Percentiles rank a stretch among this genome's conserved stretches.
Conservation (phyloP, 148 eudicot genomes). For the Chenopodium suecicum region DNA sequence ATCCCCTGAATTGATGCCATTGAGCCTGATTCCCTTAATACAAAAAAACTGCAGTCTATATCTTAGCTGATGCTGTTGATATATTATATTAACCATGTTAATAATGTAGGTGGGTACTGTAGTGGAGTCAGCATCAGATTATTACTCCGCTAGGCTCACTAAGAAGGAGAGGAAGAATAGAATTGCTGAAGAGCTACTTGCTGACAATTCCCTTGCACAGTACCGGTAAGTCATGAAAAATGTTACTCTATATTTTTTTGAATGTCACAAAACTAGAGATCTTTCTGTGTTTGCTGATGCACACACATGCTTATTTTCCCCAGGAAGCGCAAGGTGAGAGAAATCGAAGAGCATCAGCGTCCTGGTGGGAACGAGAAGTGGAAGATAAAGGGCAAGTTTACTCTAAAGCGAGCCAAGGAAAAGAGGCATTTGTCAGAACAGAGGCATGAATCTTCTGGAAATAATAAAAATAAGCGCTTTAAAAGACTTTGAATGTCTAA, state of each 20-base stretch:
- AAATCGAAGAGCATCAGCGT: constrained; percentile 63
- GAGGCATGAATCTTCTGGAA: neutral
- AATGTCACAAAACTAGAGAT: neutral
- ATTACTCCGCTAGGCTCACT: constrained; percentile 63
- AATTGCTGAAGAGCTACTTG: constrained; percentile 81
- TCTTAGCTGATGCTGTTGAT: neutral
- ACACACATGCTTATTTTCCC: neutral
- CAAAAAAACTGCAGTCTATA: too few species aligned
- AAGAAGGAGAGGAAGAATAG: constrained; percentile 80
- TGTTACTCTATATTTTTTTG: neutral
- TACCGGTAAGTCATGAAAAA: constrained; percentile 51
- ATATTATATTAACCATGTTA: constrained; percentile 1
- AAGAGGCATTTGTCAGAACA: constrained; percentile 39
- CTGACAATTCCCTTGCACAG: constrained; percentile 45
- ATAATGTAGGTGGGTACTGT: constrained; percentile 75
- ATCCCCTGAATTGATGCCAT: neutral
- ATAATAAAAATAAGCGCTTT: constrained; percentile 9
- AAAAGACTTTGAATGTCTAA: neutral
- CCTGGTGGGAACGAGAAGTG: constrained; percentile 78
- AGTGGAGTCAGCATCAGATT: constrained; percentile 65
- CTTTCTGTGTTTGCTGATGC: neutral
- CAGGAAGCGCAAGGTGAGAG: constrained; percentile 93
- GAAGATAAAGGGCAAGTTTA: constrained; percentile 54
- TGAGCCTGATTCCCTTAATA: neutral
- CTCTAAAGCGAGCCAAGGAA: constrained; percentile 53